A percentile compares a stretch with the other conserved stretches of the same genome.
Evolutionary conservation across 495 filamentous ascomycete genomes (phyloP).

Genomic region (Cladorrhinum samala): DNA sequence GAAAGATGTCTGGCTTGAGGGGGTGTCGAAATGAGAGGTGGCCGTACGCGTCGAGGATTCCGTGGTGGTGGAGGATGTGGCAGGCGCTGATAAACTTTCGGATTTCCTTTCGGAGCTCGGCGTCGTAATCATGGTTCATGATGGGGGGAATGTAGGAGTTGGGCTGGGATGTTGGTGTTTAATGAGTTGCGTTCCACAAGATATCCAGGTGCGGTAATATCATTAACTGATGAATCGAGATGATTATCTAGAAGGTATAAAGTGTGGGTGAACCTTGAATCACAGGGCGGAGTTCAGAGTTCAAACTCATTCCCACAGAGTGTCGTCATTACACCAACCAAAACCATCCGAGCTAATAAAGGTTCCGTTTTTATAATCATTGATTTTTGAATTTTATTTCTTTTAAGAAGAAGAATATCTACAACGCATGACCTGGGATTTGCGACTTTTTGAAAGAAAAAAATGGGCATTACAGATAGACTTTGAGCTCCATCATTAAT

Average conservation of each 20-base stretch:
- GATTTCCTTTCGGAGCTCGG: not conserved
- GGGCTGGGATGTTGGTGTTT: not conserved
- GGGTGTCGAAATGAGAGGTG: constrained; percentile 48
- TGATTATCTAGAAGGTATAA: too few relatives aligned
- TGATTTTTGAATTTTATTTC: too few relatives aligned
- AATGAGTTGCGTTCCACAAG: not conserved
- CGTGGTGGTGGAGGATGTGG: constrained; percentile 32
- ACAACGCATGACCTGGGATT: too few relatives aligned
- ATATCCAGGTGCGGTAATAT: not conserved
- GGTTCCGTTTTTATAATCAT: too few relatives aligned
- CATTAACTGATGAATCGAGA: too few relatives aligned
- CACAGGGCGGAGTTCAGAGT: not conserved
- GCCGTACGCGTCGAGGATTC: constrained; percentile 48
- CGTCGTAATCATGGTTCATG: not conserved
- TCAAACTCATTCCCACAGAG: not conserved
- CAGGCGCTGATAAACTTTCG: constrained; percentile 20
- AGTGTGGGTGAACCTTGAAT: too few relatives aligned
- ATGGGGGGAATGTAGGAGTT: not conserved
- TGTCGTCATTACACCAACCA: not conserved
- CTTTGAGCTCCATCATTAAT: too few relatives aligned
- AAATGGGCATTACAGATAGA: too few relatives aligned
- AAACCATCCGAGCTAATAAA: too few relatives aligned
- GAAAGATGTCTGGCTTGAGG: constrained; percentile 30
- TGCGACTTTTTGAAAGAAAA: too few relatives aligned
- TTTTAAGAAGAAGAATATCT: too few relatives aligned